These are phyloP conservation scores for Calonectria ilicicola DNA, from an alignment of 2,329 filamentous ascomycete genomes.

Conservation along the genomic window DNA sequence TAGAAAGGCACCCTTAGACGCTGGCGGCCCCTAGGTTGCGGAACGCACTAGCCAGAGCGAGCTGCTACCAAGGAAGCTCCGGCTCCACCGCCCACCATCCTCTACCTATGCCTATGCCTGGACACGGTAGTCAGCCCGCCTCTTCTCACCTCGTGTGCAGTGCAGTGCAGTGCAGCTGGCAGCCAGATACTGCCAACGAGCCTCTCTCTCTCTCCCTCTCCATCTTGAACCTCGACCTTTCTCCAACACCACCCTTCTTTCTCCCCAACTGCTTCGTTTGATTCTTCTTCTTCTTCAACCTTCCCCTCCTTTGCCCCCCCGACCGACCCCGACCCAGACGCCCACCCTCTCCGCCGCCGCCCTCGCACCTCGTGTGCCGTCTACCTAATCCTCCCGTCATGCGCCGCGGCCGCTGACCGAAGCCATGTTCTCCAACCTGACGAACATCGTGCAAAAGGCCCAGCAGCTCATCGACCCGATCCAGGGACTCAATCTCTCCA, in stretches of 20 bases:
- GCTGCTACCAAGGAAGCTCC: constrained; percentile 9
- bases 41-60: constrained; percentile 6
- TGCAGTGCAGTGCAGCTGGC: constrained; percentile 10
- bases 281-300: background rate
- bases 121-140: constrained; percentile 13
- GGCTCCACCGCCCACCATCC: constrained; percentile 12
- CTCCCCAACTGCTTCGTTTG: background rate
- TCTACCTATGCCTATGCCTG: background rate
- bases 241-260: background rate
- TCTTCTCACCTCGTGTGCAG: constrained; percentile 6
- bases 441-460: constrained; percentile 93
- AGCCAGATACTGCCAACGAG: constrained; percentile 2
- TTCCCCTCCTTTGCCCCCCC: background rate
- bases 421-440: constrained; percentile 71
- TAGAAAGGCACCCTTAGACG: background rate
- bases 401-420: constrained; percentile 54
- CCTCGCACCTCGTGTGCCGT: constrained; percentile 27
- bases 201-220: background rate
- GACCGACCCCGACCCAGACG: background rate
- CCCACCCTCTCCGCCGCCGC: constrained; percentile 16
- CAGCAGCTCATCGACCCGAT: constrained; percentile 95
- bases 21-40: background rate
- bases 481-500: constrained; percentile 78
- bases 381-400: constrained; percentile 47
- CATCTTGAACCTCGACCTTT: constrained; percentile 2